phyloP scores from a whole-genome alignment of 208 protist genomes.

The Acanthamoeba culbertsoni region DNA sequence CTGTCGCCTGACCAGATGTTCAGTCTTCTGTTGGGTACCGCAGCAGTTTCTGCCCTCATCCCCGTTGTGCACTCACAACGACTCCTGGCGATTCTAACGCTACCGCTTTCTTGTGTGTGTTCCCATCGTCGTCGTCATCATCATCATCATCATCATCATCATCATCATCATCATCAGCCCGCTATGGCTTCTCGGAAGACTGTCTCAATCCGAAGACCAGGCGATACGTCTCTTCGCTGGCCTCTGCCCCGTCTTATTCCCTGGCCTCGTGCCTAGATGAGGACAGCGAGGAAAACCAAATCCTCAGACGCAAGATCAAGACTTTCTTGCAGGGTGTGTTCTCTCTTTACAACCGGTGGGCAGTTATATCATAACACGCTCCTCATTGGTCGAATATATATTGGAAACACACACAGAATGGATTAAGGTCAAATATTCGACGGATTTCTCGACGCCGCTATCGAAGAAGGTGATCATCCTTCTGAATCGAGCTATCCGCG shows the following conservation, averaged over 20 bases:
- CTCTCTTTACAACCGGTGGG: background rate
- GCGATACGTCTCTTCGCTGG: background rate
- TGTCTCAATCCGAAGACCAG: background rate
- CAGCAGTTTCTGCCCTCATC: too few relatives aligned
- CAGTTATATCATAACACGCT: background rate
- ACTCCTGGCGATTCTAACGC: too few relatives aligned
- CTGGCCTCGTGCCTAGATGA: background rate
- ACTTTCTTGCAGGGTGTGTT: background rate
- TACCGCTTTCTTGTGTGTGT: too few relatives aligned
- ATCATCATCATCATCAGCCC: background rate
- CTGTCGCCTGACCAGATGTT: background rate
- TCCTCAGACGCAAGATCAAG: background rate
- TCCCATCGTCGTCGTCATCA: background rate
- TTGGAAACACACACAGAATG: background rate
- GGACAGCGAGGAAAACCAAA: background rate
- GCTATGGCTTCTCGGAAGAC: background rate
- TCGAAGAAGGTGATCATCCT: slow-evolving; percentile 18
- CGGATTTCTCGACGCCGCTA: background rate
- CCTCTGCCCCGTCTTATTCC: background rate
- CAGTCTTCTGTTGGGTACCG: slow-evolving; percentile 1
- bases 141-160: background rate
- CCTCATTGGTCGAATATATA: too few relatives aligned
- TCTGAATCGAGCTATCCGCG: background rate
- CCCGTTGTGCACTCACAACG: too few relatives aligned
- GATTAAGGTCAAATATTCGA: slow-evolving; percentile 19